These are phyloP conservation scores for Draba incana DNA, from an alignment of 345 rosid genomes.

Conservation along the genomic window DNA sequence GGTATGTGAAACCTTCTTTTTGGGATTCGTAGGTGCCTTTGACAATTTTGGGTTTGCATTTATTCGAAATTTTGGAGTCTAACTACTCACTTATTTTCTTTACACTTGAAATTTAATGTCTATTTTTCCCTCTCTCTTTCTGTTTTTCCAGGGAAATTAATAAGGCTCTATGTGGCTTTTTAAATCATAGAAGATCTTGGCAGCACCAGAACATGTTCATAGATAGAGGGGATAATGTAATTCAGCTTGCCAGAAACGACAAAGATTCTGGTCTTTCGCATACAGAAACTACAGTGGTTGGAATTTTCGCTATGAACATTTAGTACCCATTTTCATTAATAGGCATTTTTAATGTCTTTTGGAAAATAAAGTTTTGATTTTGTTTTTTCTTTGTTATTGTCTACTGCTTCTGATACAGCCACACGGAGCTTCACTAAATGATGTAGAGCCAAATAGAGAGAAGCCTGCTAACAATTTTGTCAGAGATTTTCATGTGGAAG, in stretches of 20 bases:
- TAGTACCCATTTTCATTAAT: conserved; percentile 5
- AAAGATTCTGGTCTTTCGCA: conserved; percentile 28
- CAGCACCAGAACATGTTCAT: conserved; percentile 44
- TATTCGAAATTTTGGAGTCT: conserved; percentile 2
- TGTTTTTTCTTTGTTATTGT: background rate
- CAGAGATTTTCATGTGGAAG: conserved; percentile 37
- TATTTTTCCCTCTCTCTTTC: conserved; percentile 19
- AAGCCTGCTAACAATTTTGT: conserved; percentile 27
- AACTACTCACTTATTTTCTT: conserved; percentile 1
- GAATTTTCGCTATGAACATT: conserved; percentile 9
- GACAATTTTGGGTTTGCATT: conserved; percentile 11
- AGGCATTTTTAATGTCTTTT: conserved; percentile 3
- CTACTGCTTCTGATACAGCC: conserved; percentile 41
- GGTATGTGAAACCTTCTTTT: conserved; percentile 53
- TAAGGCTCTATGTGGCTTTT: conserved; percentile 93
- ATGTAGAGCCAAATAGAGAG: conserved; percentile 40
- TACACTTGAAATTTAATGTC: conserved; percentile 12
- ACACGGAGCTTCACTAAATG: conserved; percentile 45
- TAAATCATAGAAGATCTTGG: conserved; percentile 50
- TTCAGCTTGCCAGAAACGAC: conserved; percentile 36
- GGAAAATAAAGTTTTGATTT: background rate
- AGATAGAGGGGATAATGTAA: conserved; percentile 38
- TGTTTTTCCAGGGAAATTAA: conserved; percentile 73
- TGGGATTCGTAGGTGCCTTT: conserved; percentile 26
- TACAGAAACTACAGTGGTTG: conserved; percentile 35